A percentile compares a stretch with the other conserved stretches of the same genome.
phyloP scores from a whole-genome alignment of 2,329 filamentous ascomycete genomes.

The Thermoascus crustaceus region DNA sequence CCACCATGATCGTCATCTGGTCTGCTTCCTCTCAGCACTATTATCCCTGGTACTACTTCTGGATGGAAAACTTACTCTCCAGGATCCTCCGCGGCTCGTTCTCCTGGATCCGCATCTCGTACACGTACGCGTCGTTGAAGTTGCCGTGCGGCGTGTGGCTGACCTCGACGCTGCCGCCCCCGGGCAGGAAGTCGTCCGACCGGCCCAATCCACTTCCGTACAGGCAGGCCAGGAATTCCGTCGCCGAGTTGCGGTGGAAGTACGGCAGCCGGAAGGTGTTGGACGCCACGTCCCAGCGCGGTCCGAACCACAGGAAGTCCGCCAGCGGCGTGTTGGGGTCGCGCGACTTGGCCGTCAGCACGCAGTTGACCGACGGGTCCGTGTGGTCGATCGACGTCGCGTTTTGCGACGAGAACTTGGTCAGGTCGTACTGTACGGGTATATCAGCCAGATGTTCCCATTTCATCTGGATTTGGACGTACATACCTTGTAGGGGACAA shows the following conservation, averaged over 20 bases:
- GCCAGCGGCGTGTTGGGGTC: conserved; percentile 54
- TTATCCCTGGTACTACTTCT: not conserved
- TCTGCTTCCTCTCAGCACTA: conserved; percentile 8
- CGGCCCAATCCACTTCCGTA: conserved; percentile 21
- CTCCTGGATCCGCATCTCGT: conserved; percentile 38
- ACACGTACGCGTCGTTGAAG: conserved; percentile 39
- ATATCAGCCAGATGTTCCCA: too few relatives aligned
- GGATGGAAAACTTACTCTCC: conserved; percentile 19
- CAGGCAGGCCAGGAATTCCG: conserved; percentile 44
- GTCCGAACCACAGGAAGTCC: conserved; percentile 67
- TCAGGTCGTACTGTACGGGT: conserved; percentile 43
- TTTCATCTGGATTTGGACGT: not conserved
- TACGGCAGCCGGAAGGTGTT: conserved; percentile 65
- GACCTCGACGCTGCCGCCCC: conserved; percentile 19
- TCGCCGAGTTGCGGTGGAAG: conserved; percentile 63
- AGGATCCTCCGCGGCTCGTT: conserved; percentile 37
- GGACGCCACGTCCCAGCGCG: conserved; percentile 61
- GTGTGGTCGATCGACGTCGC: conserved; percentile 55
- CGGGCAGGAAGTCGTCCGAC: conserved; percentile 20
- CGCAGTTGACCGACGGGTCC: conserved; percentile 59
- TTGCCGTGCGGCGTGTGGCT: conserved; percentile 22
- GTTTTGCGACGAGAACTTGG: conserved; percentile 51
- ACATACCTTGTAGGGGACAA: conserved; percentile 47
- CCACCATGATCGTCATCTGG: conserved; percentile 25
- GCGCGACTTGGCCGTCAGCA: conserved; percentile 40